These are phyloP conservation scores for Cornus suecica DNA, from an alignment of 148 eudicot genomes.

Conservation along the genomic window DNA sequence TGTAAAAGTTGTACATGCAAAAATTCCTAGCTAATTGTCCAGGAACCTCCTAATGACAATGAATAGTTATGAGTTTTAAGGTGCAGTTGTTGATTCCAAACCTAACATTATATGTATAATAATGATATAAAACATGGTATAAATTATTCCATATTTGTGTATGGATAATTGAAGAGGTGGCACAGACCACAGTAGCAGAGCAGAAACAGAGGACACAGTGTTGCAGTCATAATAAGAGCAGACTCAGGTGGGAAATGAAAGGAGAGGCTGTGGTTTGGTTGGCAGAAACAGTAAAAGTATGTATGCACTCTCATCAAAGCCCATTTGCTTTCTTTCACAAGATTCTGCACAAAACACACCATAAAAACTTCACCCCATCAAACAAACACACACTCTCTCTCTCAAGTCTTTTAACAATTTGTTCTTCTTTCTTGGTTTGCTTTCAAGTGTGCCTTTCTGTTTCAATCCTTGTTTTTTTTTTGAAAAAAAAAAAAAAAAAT, in stretches of 20 bases:
- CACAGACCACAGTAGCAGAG: not conserved
- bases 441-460: not conserved
- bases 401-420: not conserved
- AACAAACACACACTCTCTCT: too few relatives aligned
- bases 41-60: too few relatives aligned
- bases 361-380: too few relatives aligned
- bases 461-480: not conserved
- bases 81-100: not conserved
- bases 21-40: too few relatives aligned
- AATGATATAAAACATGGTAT: not conserved
- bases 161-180: not conserved
- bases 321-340: not conserved
- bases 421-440: not conserved
- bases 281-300: too few relatives aligned
- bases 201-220: not conserved
- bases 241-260: not conserved
- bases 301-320: not conserved
- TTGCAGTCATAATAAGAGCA: constrained; percentile 6
- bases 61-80: too few relatives aligned
- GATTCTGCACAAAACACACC: not conserved
- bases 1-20: too few relatives aligned
- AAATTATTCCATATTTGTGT: not conserved
- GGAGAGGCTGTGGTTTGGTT: not conserved
- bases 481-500: too few relatives aligned
- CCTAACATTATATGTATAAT: not conserved